Evolutionary conservation across 2,329 filamentous ascomycete genomes (phyloP).

Genomic region (Apiospora marii): DNA sequence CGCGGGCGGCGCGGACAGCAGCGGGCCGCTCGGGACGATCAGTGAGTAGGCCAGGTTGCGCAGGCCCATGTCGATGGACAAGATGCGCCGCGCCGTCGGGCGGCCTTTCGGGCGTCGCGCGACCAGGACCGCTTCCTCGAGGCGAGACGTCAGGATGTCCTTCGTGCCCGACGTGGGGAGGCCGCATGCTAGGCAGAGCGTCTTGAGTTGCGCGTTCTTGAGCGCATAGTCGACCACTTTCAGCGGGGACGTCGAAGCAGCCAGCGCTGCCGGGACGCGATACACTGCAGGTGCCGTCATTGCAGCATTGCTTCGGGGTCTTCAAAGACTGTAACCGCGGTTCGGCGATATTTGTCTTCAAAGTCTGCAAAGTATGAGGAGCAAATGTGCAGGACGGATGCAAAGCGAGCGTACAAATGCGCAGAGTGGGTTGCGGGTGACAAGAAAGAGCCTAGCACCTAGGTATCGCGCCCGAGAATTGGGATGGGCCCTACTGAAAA

Average conservation of each 20-base stretch:
- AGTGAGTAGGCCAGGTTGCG: conserved; percentile 81
- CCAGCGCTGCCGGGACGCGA: background rate
- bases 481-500: background rate
- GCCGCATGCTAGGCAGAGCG: conserved; percentile 67
- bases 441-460: background rate
- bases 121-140: conserved; percentile 49
- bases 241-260: background rate
- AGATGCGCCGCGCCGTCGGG: conserved; percentile 51
- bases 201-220: conserved; percentile 62
- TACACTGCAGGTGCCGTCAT: conserved; percentile 10
- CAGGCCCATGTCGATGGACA: conserved; percentile 88
- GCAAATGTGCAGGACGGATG: background rate
- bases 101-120: conserved; percentile 31
- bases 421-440: background rate
- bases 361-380: background rate
- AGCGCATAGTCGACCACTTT: conserved; percentile 39
- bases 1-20: background rate
- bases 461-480: background rate
- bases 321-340: background rate
- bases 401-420: no score
- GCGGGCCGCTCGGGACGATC: conserved; percentile 44
- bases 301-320: background rate
- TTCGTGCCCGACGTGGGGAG: conserved; percentile 68
- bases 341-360: background rate
- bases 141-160: conserved; percentile 56